These are phyloP conservation scores for Polyplosphaeria fusca DNA, from an alignment of 495 filamentous ascomycete species.

Conservation along the genomic window DNA sequence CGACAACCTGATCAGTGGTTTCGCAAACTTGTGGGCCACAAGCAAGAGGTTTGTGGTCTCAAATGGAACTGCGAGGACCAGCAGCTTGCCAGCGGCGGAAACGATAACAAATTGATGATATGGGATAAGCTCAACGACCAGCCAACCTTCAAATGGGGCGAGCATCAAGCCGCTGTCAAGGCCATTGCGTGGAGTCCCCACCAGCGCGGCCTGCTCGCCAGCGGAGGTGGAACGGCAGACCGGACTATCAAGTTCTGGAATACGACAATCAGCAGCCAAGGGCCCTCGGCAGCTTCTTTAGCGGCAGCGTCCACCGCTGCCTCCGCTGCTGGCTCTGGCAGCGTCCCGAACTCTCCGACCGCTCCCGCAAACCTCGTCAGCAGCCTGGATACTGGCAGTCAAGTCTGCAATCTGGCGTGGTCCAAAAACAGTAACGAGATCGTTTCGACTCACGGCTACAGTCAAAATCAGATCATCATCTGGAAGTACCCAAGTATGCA, in stretches of 20 bases:
- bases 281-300: constrained; percentile 47
- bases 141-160: constrained; percentile 85
- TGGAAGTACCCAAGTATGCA: constrained; percentile 99
- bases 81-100: constrained; percentile 92
- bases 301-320: constrained; percentile 46
- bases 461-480: constrained; percentile 94
- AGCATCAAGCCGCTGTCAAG: constrained; percentile 93
- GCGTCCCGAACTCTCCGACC: constrained; percentile 13
- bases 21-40: constrained; percentile 83
- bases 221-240: constrained; percentile 92
- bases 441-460: constrained; percentile 96
- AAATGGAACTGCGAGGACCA: constrained; percentile 95
- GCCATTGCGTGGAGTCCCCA: constrained; percentile 99
- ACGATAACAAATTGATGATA: constrained; percentile 97
- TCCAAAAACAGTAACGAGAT: constrained; percentile 94
- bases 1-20: constrained; percentile 88
- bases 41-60: constrained; percentile 97
- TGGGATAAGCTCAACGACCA: constrained; percentile 91
- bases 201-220: constrained; percentile 88
- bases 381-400: constrained; percentile 80
- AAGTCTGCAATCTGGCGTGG: constrained; percentile 97
- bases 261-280: constrained; percentile 54
- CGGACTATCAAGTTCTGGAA: constrained; percentile 97
- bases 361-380: constrained; percentile 34
- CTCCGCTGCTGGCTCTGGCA: constrained; percentile 13